Percentiles rank a stretch among this genome's conserved stretches.
Conservation (phyloP, 805 yeast species). For the Candida anglica region DNA sequence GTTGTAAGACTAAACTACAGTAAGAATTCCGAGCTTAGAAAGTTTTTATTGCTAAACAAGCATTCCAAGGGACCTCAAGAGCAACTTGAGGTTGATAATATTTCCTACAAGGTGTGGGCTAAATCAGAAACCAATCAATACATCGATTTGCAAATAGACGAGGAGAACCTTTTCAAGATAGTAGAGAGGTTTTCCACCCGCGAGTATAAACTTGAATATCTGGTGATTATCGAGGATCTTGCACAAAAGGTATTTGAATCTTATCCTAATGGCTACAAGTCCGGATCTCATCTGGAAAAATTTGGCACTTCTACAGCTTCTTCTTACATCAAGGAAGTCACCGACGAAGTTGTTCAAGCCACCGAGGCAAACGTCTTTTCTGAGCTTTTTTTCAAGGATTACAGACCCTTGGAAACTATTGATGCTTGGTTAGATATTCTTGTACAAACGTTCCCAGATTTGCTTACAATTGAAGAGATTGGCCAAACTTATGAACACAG, state of each 20-base stretch:
- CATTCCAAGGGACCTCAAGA: slow-evolving; percentile 6
- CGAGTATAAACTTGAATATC: slow-evolving; percentile 18
- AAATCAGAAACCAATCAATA: slow-evolving; percentile 3
- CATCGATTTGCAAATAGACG: slow-evolving; percentile 11
- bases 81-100: background rate
- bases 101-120: slow-evolving; percentile 4
- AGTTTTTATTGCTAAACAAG: slow-evolving; percentile 16
- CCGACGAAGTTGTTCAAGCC: slow-evolving; percentile 12
- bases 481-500: slow-evolving; percentile 79
- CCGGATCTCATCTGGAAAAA: slow-evolving; percentile 3
- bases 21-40: slow-evolving; percentile 11
- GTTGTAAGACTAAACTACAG: slow-evolving; percentile 42
- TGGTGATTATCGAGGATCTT: slow-evolving; percentile 52
- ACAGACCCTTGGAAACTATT: slow-evolving; percentile 63
- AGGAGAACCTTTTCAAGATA: slow-evolving; percentile 25
- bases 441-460: slow-evolving; percentile 56
- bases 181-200: slow-evolving; percentile 13
- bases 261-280: slow-evolving; percentile 30
- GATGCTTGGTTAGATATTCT: slow-evolving; percentile 68
- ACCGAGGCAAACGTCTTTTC: slow-evolving; percentile 15
- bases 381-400: slow-evolving; percentile 67
- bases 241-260: slow-evolving; percentile 56
- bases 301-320: slow-evolving; percentile 2
- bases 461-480: slow-evolving; percentile 59
- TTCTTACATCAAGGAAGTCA: slow-evolving; percentile 6